Evolutionary conservation across 2,329 filamentous ascomycete species (phyloP), one percentile per base, ranked within the genome.

Genomic region (Aspergillus neoniger): DNA sequence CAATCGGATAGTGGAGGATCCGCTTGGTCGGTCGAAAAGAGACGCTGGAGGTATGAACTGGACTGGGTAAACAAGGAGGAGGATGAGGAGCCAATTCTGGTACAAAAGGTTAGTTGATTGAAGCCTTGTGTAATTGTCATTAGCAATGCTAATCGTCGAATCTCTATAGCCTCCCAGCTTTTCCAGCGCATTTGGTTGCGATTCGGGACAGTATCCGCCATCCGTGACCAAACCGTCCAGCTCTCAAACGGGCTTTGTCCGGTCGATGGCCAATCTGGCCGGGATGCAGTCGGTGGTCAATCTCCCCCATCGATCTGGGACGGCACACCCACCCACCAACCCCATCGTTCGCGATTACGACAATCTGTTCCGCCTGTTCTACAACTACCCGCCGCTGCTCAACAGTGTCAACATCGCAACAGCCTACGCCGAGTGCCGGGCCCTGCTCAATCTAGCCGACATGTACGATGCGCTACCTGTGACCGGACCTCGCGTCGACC

Each of bases 361-460:
- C 74, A 97, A 97, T 74, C 84, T 98, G 21, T 96, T 98, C 75
- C 91, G 93, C 69, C 90, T 95, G 63, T 96, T 97, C 81, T 98
- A 98, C 82, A 96, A 97, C 76, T 91, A 96, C 74, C 81, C 92
- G 0, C 94, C 94, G 0, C 73, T 87, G 0, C 84, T 98, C 32
- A 93, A 96, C 76, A 85, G 86, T 25, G 84, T 95, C 74, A 96
- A 95, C 74, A 96, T 98, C 65, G 92, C 92, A 57, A 90, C 92
- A 63, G 92, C 93, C 23, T 97, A 97, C 72, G 88, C 95, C 47
- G 92, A 97, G 77, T 96, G 92, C 84, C 96, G 97, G 77, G 90
- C 91, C 12, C 85, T 98, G 2, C 85, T 98, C 43, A 86, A 87
- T 12, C 83, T 97, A 17, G 94, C 92, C n/a, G 93, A 97, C 77